A percentile compares a stretch with the other conserved stretches of the same genome.
Evolutionary conservation across 345 rosid genomes (phyloP).

Genomic region (Cochlearia excelsa): DNA sequence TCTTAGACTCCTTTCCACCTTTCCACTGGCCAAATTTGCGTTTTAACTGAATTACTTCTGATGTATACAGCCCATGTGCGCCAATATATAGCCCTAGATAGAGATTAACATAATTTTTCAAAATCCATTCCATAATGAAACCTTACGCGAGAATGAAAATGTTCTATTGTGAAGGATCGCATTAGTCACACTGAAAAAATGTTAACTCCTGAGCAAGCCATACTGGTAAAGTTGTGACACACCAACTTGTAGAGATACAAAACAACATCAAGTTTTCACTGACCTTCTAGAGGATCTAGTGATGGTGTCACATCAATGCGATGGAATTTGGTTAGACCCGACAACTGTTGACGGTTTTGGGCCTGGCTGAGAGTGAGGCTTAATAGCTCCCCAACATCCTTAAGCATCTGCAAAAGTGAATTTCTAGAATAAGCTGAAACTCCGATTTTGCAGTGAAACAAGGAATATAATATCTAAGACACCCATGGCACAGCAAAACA

Average conservation of each 20-base stretch:
- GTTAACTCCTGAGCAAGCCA: constrained; percentile 12
- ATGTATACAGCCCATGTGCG: constrained; percentile 73
- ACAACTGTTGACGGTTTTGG: constrained; percentile 64
- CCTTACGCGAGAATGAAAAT: no score
- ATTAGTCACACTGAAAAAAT: not conserved
- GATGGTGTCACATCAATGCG: constrained; percentile 67
- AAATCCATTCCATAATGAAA: not conserved
- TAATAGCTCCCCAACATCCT: constrained; percentile 78
- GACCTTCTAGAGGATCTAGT: constrained; percentile 75
- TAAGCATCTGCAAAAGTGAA: constrained; percentile 59
- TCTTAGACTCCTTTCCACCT: constrained; percentile 54
- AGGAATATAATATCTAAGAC: not conserved
- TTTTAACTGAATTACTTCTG: constrained; percentile 81
- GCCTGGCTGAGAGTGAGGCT: constrained; percentile 70
- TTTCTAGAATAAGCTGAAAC: constrained; percentile 9
- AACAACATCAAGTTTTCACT: constrained; percentile 22
- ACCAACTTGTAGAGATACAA: not conserved
- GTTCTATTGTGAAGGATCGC: no score
- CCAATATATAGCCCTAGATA: constrained; percentile 84
- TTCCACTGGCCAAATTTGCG: constrained; percentile 89
- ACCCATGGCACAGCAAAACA: constrained; percentile 25
- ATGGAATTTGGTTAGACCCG: constrained; percentile 77
- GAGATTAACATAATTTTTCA: constrained; percentile 14
- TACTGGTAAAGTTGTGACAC: constrained; percentile 1
- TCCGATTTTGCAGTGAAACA: constrained; percentile 13